Evolutionary conservation across 805 yeast species (phyloP).

Genomic region (Zygosaccharomyces pseudorouxii): DNA sequence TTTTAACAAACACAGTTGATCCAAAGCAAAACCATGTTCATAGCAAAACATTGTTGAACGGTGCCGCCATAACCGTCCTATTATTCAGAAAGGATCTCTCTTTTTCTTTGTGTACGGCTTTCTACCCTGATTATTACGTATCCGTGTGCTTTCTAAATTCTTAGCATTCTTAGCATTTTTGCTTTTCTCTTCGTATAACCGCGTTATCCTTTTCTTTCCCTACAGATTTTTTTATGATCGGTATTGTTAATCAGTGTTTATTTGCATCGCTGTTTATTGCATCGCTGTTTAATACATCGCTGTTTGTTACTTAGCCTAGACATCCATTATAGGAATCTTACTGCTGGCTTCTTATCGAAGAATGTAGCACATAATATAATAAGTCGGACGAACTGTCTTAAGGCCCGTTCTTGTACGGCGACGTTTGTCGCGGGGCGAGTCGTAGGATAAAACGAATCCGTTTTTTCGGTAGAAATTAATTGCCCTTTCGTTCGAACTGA

Average conservation of each 20-base stretch:
- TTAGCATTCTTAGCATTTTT: not conserved
- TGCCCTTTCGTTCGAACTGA: slow-evolving; percentile 26
- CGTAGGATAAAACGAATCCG: slow-evolving; percentile 21
- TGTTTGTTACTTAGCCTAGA: too few relatives aligned
- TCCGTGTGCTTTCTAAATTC: not conserved
- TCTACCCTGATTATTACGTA: too few relatives aligned
- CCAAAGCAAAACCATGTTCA: slow-evolving; percentile 4
- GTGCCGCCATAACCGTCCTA: not conserved
- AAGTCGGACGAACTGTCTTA: slow-evolving; percentile 5
- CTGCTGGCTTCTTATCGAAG: not conserved
- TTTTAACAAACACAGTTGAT: slow-evolving; percentile 2
- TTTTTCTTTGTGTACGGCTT: too few relatives aligned
- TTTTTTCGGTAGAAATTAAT: slow-evolving; percentile 20
- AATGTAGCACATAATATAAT: slow-evolving; percentile 9
- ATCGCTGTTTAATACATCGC: too few relatives aligned
- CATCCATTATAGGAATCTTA: too few relatives aligned
- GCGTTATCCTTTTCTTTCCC: too few relatives aligned
- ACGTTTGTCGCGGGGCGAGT: slow-evolving; percentile 22
- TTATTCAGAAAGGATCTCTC: too few relatives aligned
- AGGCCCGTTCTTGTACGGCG: not conserved
- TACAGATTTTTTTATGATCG: too few relatives aligned
- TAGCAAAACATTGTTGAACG: not conserved
- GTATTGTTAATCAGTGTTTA: too few relatives aligned
- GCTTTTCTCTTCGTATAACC: slow-evolving; percentile 1
- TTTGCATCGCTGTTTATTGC: too few relatives aligned